Conservation (phyloP, 495 filamentous ascomycete genomes). For the Letharia columbiana region DNA sequence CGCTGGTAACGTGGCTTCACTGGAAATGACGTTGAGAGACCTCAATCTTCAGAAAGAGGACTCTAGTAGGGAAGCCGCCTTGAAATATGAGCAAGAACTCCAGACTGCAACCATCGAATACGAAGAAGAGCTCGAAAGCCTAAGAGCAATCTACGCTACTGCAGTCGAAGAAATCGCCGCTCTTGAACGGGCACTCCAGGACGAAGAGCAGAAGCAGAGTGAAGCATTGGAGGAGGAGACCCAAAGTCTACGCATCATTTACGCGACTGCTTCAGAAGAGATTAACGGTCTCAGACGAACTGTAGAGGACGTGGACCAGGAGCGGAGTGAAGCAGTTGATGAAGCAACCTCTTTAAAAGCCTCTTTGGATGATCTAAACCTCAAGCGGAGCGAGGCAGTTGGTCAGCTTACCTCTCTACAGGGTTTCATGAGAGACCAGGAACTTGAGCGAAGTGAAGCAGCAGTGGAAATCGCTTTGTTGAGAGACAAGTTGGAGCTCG, state of each 20-base stretch:
- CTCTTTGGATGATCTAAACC: constrained; percentile 6
- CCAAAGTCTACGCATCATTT: constrained; percentile 9
- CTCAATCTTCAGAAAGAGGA: background rate
- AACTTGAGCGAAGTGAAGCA: background rate
- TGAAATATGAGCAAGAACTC: constrained; percentile 9
- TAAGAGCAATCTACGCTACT: constrained; percentile 16
- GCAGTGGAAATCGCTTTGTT: constrained; percentile 6
- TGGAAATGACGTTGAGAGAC: background rate
- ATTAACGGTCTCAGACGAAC: constrained; percentile 11
- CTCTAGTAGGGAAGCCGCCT: constrained; percentile 5
- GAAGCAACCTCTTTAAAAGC: constrained; percentile 11
- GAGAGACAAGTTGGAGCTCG: constrained; percentile 5
- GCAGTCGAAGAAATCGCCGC: constrained; percentile 10
- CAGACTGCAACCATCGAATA: constrained; percentile 3
- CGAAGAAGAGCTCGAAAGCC: constrained; percentile 14
- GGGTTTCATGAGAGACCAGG: background rate
- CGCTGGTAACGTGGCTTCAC: background rate
- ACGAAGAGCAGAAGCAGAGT: constrained; percentile 1
- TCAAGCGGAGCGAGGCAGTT: background rate
- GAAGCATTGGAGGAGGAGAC: constrained; percentile 5
- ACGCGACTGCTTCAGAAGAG: constrained; percentile 13
- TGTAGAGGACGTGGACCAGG: constrained; percentile 5
- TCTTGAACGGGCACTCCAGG: constrained; percentile 4
- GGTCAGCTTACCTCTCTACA: background rate
- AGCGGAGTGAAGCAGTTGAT: constrained; percentile 2